These are phyloP conservation scores for Cladorrhinum samala DNA, from an alignment of 495 filamentous ascomycete species.

Conservation along the genomic window DNA sequence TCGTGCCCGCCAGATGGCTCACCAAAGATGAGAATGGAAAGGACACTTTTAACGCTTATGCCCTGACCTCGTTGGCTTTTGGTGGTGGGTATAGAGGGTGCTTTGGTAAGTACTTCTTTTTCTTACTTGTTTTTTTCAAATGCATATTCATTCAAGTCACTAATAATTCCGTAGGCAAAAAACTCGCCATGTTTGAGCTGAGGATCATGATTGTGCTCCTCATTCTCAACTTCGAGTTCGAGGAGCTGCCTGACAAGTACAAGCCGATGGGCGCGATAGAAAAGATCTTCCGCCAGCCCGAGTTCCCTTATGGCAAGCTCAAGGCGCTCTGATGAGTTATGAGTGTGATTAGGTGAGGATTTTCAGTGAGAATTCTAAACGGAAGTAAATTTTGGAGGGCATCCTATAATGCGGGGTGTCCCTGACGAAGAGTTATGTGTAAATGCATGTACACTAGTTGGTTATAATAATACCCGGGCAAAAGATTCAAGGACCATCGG, in stretches of 20 bases:
- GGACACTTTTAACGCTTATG: constrained; percentile 22
- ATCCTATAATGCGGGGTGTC: not conserved
- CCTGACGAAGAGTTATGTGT: too few relatives aligned
- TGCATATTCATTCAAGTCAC: not conserved
- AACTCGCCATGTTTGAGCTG: constrained; percentile 25
- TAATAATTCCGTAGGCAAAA: constrained; percentile 10
- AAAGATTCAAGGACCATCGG: too few relatives aligned
- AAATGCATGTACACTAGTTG: too few relatives aligned
- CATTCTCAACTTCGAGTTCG: constrained; percentile 23
- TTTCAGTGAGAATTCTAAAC: too few relatives aligned
- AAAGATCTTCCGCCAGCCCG: constrained; percentile 13
- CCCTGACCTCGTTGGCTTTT: constrained; percentile 19
- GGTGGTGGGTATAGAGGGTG: constrained; percentile 21
- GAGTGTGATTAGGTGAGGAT: not conserved
- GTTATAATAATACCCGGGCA: too few relatives aligned
- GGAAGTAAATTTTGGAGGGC: not conserved
- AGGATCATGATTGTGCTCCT: constrained; percentile 22
- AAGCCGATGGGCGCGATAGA: constrained; percentile 16
- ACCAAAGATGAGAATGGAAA: constrained; percentile 18
- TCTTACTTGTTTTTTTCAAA: not conserved
- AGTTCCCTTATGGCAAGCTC: constrained; percentile 6
- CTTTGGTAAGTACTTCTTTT: constrained; percentile 14
- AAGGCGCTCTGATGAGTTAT: constrained; percentile 7
- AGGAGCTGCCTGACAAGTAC: constrained; percentile 20
- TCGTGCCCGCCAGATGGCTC: constrained; percentile 30